phyloP scores from a whole-genome alignment of 805 yeast species.

The Saturnispora gosingensis region DNA sequence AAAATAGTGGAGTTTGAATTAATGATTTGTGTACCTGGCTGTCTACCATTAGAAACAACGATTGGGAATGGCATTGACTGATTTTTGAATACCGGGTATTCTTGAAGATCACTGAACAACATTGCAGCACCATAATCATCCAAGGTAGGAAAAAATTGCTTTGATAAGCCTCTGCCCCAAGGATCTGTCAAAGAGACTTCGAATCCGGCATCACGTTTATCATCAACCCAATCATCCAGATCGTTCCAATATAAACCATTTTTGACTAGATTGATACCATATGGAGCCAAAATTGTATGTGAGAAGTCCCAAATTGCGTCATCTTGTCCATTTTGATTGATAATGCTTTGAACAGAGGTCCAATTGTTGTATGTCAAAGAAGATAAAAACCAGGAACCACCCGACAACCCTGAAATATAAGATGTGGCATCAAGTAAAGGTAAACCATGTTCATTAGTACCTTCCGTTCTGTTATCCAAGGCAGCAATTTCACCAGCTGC shows the following conservation, averaged over 20 bases:
- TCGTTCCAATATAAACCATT: slow-evolving; percentile 46
- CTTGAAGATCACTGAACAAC: slow-evolving; percentile 49
- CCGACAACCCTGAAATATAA: slow-evolving; percentile 71
- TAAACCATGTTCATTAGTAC: slow-evolving; percentile 43
- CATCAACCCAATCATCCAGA: slow-evolving; percentile 42
- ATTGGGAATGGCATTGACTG: slow-evolving; percentile 69
- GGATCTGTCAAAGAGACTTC: slow-evolving; percentile 60
- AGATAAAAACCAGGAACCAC: slow-evolving; percentile 78
- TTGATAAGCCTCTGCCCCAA: slow-evolving; percentile 71
- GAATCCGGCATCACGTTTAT: slow-evolving; percentile 56
- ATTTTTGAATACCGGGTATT: slow-evolving; percentile 48
- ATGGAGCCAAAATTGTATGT: slow-evolving; percentile 50
- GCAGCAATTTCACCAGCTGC: slow-evolving; percentile 84
- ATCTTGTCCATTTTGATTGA: slow-evolving; percentile 30
- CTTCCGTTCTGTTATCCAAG: slow-evolving; percentile 59
- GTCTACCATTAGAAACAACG: slow-evolving; percentile 54
- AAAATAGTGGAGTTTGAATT: slow-evolving; percentile 61
- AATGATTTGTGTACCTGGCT: slow-evolving; percentile 49
- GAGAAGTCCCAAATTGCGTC: slow-evolving; percentile 60
- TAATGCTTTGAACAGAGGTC: slow-evolving; percentile 57
- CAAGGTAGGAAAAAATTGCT: slow-evolving; percentile 57
- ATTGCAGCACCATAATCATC: slow-evolving; percentile 57
- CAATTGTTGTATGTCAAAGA: slow-evolving; percentile 62
- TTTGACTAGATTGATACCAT: slow-evolving; percentile 48
- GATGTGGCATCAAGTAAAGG: slow-evolving; percentile 70